Evolutionary conservation across 495 filamentous ascomycete genomes (phyloP).

Genomic region (Thermothielavioides terrestris): DNA sequence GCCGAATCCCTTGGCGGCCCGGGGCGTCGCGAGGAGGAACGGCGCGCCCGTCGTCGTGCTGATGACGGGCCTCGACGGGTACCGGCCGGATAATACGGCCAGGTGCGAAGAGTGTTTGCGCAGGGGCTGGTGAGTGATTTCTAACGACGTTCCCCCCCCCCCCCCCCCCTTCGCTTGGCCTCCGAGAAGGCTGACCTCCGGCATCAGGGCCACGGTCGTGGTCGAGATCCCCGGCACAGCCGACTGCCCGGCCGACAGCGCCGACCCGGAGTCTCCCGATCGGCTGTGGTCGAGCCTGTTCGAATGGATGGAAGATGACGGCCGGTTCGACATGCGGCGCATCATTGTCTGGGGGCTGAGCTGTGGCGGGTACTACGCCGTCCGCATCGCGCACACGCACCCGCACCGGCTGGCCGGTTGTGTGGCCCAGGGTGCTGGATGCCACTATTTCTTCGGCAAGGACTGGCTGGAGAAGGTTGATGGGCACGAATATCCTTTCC

Average conservation of each 20-base stretch:
- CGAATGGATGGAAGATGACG: constrained; percentile 52
- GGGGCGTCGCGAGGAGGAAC: no score
- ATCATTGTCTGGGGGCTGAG: constrained; percentile 67
- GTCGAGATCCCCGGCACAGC: constrained; percentile 75
- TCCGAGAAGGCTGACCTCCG: not conserved
- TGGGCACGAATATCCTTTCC: constrained; percentile 72
- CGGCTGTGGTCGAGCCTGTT: constrained; percentile 58
- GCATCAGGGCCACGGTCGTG: constrained; percentile 42
- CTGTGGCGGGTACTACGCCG: constrained; percentile 69
- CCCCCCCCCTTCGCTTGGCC: not conserved
- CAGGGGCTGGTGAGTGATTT: constrained; percentile 38
- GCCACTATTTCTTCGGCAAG: constrained; percentile 57
- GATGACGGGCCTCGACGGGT: constrained; percentile 71
- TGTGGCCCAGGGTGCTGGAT: constrained; percentile 65
- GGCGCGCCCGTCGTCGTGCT: constrained; percentile 62
- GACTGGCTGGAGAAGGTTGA: constrained; percentile 61
- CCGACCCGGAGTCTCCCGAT: constrained; percentile 40
- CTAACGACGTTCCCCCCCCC: not conserved
- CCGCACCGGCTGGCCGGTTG: constrained; percentile 46
- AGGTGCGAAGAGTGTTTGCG: constrained; percentile 57
- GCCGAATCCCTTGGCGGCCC: constrained; percentile 25
- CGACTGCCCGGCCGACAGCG: constrained; percentile 59
- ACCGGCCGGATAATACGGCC: constrained; percentile 68
- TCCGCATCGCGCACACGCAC: constrained; percentile 66
- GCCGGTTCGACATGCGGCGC: constrained; percentile 51